Percentiles rank a stretch among this genome's conserved stretches.
Conservation (phyloP, 331 rosid genomes). For the Erythrophleum ivorense region DNA sequence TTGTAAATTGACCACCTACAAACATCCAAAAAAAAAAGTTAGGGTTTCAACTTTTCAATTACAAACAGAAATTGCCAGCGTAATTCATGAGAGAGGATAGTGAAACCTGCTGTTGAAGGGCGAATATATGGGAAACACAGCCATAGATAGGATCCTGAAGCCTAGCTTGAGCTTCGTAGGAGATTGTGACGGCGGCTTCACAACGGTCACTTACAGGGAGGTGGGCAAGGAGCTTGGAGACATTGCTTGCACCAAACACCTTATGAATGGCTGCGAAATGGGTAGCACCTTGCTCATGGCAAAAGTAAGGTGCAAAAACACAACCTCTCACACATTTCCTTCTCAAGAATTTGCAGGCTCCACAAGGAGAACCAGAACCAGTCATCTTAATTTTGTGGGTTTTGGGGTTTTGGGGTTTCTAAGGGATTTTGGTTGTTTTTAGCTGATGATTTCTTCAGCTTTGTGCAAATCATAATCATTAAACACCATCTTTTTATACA, state of each 20-base stretch:
- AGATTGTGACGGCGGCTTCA: conserved; percentile 88
- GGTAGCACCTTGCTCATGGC: conserved; percentile 93
- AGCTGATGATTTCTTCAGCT: conserved; percentile 14
- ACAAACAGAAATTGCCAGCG: not conserved
- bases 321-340: conserved; percentile 94
- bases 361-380: conserved; percentile 95
- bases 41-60: conserved; percentile 37
- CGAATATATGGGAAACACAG: conserved; percentile 93
- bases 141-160: conserved; percentile 98
- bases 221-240: conserved; percentile 85
- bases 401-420: not conserved
- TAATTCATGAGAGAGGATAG: not conserved
- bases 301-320: conserved; percentile 92
- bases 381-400: conserved; percentile 53
- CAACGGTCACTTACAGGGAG: conserved; percentile 75
- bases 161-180: conserved; percentile 99
- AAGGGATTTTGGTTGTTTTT: conserved; percentile 22
- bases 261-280: conserved; percentile 96
- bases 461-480: conserved; percentile 54
- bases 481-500: conserved; percentile 63
- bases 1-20: conserved; percentile 81
- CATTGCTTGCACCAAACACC: conserved; percentile 99
- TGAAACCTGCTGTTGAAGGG: conserved; percentile 95
- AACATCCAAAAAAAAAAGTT: not conserved
- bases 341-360: conserved; percentile 99